These are phyloP conservation scores for Xerocomus spinulosus DNA, from an alignment of 768 basidiomycete genomes.

Conservation along the genomic window DNA sequence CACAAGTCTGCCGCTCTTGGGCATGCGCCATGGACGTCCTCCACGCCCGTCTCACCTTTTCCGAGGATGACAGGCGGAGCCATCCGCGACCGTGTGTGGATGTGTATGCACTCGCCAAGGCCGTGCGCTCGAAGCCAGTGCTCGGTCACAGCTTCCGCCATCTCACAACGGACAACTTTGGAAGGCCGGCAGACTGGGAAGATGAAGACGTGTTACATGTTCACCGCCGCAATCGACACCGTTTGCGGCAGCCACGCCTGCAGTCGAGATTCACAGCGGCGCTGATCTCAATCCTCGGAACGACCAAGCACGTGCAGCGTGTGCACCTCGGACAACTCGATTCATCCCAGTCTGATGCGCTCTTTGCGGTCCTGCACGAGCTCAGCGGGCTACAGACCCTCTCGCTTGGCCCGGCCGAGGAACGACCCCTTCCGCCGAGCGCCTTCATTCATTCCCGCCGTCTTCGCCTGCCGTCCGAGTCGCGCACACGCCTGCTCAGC, in stretches of 20 bases:
- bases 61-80: conserved; percentile 5
- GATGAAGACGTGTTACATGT: not conserved
- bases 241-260: not conserved
- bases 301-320: conserved; percentile 13
- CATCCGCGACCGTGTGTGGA: conserved; percentile 6
- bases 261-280: conserved; percentile 12
- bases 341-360: conserved; percentile 6
- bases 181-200: not conserved
- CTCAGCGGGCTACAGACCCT: conserved; percentile 11
- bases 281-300: conserved; percentile 15
- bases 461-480: not conserved
- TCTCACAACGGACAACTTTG: conserved; percentile 18
- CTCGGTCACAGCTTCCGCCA: conserved; percentile 11
- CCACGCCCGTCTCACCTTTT: conserved; percentile 12
- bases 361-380: conserved; percentile 6
- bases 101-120: conserved; percentile 15
- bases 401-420: conserved; percentile 10
- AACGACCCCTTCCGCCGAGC: not conserved
- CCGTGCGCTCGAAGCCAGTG: conserved; percentile 9
- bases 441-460: not conserved
- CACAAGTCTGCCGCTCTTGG: conserved; percentile 23
- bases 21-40: conserved; percentile 22
- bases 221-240: too few relatives aligned
- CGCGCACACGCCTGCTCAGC: conserved; percentile 5
- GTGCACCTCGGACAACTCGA: conserved; percentile 15